Conservation (phyloP, 495 filamentous ascomycete species). For the Filosporella fistucella region DNA sequence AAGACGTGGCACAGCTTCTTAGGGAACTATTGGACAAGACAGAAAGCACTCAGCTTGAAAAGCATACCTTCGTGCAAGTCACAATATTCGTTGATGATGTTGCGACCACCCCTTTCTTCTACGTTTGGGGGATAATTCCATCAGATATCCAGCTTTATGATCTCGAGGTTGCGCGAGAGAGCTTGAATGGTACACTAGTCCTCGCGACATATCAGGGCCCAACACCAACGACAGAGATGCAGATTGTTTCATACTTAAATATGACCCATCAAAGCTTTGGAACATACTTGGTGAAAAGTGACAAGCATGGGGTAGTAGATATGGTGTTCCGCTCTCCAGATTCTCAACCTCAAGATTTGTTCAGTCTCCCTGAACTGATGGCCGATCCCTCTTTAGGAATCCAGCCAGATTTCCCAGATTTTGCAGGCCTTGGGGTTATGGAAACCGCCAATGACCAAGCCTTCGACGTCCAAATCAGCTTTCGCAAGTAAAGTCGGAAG, state of each 20-base stretch:
- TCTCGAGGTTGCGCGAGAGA: constrained; percentile 1
- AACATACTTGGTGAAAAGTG: constrained; percentile 6
- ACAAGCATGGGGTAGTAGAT: background rate
- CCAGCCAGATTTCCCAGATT: too few relatives aligned
- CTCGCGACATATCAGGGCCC: background rate
- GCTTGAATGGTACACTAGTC: constrained; percentile 5
- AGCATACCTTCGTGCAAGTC: background rate
- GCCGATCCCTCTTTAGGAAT: too few relatives aligned
- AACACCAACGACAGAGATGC: too few relatives aligned
- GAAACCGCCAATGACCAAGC: too few relatives aligned
- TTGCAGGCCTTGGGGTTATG: too few relatives aligned
- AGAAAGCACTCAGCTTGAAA: background rate
- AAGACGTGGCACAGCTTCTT: background rate
- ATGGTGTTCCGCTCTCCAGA: too few relatives aligned
- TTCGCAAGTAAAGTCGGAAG: too few relatives aligned
- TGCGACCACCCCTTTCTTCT: background rate
- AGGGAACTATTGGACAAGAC: background rate
- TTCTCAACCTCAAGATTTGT: too few relatives aligned
- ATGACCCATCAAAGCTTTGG: constrained; percentile 6
- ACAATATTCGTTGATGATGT: background rate
- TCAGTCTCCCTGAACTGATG: too few relatives aligned
- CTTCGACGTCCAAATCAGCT: too few relatives aligned
- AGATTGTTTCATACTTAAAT: constrained; percentile 5
- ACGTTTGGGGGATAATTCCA: constrained; percentile 2
- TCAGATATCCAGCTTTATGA: background rate